Percentiles rank a stretch among this genome's conserved stretches.
Conservation (phyloP, 2,329 filamentous ascomycete species). For the Aspergillus terreus region DNA sequence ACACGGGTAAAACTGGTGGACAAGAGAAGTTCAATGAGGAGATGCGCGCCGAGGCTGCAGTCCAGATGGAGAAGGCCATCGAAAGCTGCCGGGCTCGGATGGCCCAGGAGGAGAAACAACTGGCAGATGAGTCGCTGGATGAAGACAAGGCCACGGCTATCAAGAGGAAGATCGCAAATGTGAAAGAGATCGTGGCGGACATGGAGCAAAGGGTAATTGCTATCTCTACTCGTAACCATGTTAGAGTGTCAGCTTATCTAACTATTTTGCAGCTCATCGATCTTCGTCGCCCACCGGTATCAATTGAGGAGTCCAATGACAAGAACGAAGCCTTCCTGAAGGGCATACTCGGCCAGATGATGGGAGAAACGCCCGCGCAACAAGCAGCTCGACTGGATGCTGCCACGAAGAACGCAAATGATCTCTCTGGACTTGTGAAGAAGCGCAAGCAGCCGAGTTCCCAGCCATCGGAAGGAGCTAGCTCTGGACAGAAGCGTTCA, state of each 20-base stretch:
- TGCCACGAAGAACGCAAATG: constrained; percentile 54
- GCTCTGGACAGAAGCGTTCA: constrained; percentile 26
- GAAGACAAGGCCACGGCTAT: constrained; percentile 37
- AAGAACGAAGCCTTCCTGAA: constrained; percentile 44
- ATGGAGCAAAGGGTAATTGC: constrained; percentile 55
- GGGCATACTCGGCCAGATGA: constrained; percentile 56
- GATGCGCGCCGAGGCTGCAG: constrained; percentile 55
- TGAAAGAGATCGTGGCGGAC: constrained; percentile 59
- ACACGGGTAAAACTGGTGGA: constrained; percentile 35
- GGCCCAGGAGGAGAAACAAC: constrained; percentile 48
- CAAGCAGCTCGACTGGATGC: constrained; percentile 53
- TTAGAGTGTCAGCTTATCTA: constrained; percentile 3
- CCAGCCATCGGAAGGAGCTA: constrained; percentile 10
- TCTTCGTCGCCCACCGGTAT: constrained; percentile 53
- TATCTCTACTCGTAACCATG: neutral
- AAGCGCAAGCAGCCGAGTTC: constrained; percentile 47
- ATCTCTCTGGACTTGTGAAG: constrained; percentile 54
- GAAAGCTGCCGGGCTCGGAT: constrained; percentile 55
- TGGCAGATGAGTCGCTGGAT: constrained; percentile 38
- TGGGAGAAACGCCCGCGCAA: constrained; percentile 52
- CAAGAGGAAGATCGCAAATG: constrained; percentile 52
- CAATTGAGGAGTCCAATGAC: constrained; percentile 37
- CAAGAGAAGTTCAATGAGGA: constrained; percentile 47
- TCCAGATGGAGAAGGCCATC: constrained; percentile 60
- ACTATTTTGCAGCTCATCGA: constrained; percentile 47